phyloP scores from a whole-genome alignment of 306 rosid genomes.

The Medicago truncatula region MtrunA17r5.0-ANR NC_053049.1:43458501-43459000 shows the following conservation, averaged over 20 bases:
- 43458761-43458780: slow-evolving; percentile 66
- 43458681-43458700: slow-evolving; percentile 33
- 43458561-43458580: neutral
- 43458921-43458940: slow-evolving; percentile 58
- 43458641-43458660: neutral
- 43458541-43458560: neutral
- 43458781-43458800: slow-evolving; percentile 54
- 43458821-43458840: slow-evolving; percentile 72
- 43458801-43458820: slow-evolving; percentile 58
- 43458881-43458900: slow-evolving; percentile 78
- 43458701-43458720: slow-evolving; percentile 22
- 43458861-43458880: slow-evolving; percentile 56
- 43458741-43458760: slow-evolving; percentile 70
- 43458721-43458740: slow-evolving; percentile 39
- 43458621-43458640: neutral
- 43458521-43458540: neutral
- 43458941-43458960: slow-evolving; percentile 62
- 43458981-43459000: slow-evolving; percentile 86
- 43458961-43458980: slow-evolving; percentile 72
- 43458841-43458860: slow-evolving; percentile 54
- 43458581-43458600: neutral
- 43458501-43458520: neutral
- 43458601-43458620: neutral
- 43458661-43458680: slow-evolving; percentile 16
- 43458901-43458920: slow-evolving; percentile 67